These are phyloP conservation scores for Solanum sejunctum DNA, from an alignment of 257 asterid species.

Conservation along the genomic window DNA sequence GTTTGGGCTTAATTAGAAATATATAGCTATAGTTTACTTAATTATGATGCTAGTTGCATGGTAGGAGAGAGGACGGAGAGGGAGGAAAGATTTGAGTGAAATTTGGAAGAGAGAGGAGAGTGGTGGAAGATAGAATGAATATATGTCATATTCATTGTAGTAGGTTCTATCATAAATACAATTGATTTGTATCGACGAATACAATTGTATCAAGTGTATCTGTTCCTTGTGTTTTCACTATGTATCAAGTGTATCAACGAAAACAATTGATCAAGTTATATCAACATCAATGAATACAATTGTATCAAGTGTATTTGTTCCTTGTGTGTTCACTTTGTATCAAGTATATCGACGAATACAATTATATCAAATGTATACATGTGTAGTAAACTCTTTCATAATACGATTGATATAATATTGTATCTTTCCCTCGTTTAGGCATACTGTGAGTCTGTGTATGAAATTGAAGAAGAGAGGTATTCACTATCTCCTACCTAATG, in stretches of 20 bases:
- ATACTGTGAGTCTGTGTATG: too few relatives aligned
- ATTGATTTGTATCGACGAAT: neutral
- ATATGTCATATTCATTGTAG: too few relatives aligned
- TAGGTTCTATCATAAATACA: too few relatives aligned
- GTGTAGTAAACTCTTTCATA: neutral
- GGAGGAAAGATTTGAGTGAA: too few relatives aligned
- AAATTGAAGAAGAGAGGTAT: too few relatives aligned
- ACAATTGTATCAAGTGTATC: neutral
- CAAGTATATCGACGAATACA: neutral
- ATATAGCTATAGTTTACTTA: too few relatives aligned
- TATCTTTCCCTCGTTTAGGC: neutral
- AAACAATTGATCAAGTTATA: neutral
- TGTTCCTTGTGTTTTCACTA: neutral
- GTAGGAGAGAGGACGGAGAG: too few relatives aligned
- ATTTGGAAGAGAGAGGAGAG: too few relatives aligned
- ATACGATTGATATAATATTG: neutral
- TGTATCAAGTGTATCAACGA: neutral
- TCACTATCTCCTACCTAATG: too few relatives aligned
- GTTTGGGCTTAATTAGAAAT: too few relatives aligned
- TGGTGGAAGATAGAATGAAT: too few relatives aligned
- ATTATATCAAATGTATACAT: neutral
- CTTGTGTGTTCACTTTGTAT: neutral
- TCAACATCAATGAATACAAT: neutral
- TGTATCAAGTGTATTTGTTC: neutral
- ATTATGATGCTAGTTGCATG: too few relatives aligned